Base-by-base conservation (phyloP, 2,329 filamentous ascomycete species). In the Paecilomyces variotii region DNA sequence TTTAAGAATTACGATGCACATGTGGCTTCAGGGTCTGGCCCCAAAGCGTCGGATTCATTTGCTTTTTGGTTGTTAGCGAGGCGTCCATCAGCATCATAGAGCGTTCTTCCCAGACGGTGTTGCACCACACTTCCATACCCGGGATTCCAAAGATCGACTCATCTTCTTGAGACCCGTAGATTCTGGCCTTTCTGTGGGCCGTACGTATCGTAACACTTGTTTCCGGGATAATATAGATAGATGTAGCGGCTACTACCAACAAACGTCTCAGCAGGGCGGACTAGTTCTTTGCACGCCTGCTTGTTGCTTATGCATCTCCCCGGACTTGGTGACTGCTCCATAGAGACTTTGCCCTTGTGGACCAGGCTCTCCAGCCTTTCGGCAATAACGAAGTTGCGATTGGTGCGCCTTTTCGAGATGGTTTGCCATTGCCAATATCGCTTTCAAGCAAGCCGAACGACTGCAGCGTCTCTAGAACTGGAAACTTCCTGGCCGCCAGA, bases 401-500 rank as follows among this genome's bases (percentile, higher is more conserved):
- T 27, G 35, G 32, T 28, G 59, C 26, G 14, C 32, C 35, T 28
- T 50, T 28, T 28, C 19, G 19, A n/a, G n/a, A 45, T 45, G 4
- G 14, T 3, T 19, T 45, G 12, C 26, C 25, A 4, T 24, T 11
- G n/a, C 51, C 24, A 7, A 53, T 39, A 27, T 54, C 35, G 51
- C 30, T 24, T 55, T 60, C 51, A 28, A 2, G 45, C 19, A 26
- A 45, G 24, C 58, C 50, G 49, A 28, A 26, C 30, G 57, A 28
- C 27, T 53, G 56, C 3, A 61, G 30, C 2, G 55, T 39, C 9
- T 62, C 59, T 3, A 68, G 32, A 7, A 58, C 59, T 45, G 35
- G 35, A 58, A 73, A 72, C 5, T 59, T 61, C 10, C 57, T 62
- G 10, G 61, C 58, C 34, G 67, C 62, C 57, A 72, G 61, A 58